A percentile compares a stretch with the other conserved stretches of the same genome.
phyloP scores from a whole-genome alignment of 345 rosid genomes.

The Aquilaria yunnanensis region DNA sequence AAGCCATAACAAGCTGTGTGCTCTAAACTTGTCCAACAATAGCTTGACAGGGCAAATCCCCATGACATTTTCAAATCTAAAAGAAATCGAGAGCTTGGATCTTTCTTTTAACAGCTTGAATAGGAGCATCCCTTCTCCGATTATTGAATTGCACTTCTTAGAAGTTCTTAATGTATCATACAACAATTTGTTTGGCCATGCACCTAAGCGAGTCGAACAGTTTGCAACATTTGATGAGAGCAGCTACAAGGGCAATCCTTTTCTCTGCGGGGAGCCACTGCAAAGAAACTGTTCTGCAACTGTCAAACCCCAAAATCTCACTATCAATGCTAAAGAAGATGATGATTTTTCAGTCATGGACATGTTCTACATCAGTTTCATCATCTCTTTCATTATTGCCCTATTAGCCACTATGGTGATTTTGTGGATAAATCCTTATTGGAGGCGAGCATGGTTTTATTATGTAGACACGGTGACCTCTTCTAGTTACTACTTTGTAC shows the following conservation, averaged over 20 bases:
- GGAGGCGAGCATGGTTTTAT: slow-evolving; percentile 5
- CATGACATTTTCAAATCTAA: slow-evolving; percentile 15
- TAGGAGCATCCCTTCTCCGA: slow-evolving; percentile 18
- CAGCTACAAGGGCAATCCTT: slow-evolving; percentile 1
- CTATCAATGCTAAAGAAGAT: background rate
- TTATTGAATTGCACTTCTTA: slow-evolving; percentile 11
- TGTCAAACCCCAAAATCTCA: no score
- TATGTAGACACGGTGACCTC: background rate
- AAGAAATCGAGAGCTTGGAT: slow-evolving; percentile 27
- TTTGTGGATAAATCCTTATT: slow-evolving; percentile 5
- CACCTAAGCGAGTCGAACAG: slow-evolving; percentile 8
- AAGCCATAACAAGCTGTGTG: no score
- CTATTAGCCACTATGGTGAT: background rate
- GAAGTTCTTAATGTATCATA: slow-evolving; percentile 24
- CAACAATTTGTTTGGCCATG: slow-evolving; percentile 28
- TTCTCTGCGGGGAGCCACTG: background rate
- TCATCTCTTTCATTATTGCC: background rate
- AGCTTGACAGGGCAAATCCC: slow-evolving; percentile 25
- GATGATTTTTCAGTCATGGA: background rate
- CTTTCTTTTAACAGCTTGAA: slow-evolving; percentile 23
- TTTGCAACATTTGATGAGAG: slow-evolving; percentile 13
- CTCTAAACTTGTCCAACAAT: no score
- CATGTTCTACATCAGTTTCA: background rate
- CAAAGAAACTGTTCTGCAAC: slow-evolving; percentile 1
- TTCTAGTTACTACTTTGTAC: background rate